These are phyloP conservation scores for Canavalia ensiformis DNA, from an alignment of 306 rosid genomes.

Conservation along the genomic window DNA sequence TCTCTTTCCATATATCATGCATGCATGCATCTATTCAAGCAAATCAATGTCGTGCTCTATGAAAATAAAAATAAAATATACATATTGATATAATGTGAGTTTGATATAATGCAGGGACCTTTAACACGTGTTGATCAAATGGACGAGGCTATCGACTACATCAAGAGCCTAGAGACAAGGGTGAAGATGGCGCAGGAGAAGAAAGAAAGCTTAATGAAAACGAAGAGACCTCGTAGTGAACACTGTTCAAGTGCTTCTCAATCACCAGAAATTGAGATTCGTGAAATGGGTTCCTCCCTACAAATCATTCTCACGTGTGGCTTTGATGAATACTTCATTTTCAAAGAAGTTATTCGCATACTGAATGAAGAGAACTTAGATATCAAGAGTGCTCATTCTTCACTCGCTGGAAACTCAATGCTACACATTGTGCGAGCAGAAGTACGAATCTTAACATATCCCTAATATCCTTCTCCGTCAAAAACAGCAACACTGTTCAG, in stretches of 20 bases:
- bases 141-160: constrained; percentile 67
- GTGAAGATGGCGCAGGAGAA: constrained; percentile 52
- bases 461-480: too few relatives aligned
- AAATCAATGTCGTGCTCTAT: not conserved
- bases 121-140: constrained; percentile 62
- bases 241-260: constrained; percentile 5
- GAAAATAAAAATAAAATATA: too few relatives aligned
- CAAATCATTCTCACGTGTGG: constrained; percentile 60
- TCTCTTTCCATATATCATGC: too few relatives aligned
- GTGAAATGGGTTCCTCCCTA: constrained; percentile 62
- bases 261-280: constrained; percentile 59
- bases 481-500: not conserved
- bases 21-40: not conserved
- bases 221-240: constrained; percentile 47
- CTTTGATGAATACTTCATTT: constrained; percentile 55
- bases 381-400: constrained; percentile 52
- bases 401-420: constrained; percentile 47
- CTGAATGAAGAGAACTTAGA: constrained; percentile 64
- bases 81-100: not conserved
- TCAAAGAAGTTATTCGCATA: constrained; percentile 64
- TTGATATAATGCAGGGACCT: constrained; percentile 48
- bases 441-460: constrained; percentile 45
- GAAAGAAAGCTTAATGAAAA: constrained; percentile 53
- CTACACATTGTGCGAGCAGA: constrained; percentile 61
- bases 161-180: constrained; percentile 61